Conservation (phyloP, 1,139 yeast genomes). For the Pichia cactophila region DNA sequence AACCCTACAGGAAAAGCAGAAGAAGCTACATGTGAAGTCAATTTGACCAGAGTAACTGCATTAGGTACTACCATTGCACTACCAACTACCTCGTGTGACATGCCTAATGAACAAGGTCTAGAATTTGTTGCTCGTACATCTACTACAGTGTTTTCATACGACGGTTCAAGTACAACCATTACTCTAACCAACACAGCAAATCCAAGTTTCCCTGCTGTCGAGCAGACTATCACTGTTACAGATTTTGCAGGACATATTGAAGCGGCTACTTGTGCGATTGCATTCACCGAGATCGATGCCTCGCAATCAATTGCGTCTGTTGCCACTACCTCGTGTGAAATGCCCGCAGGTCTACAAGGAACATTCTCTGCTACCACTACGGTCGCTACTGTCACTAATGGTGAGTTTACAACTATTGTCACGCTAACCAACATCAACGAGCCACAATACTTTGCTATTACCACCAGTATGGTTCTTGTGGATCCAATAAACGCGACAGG, state of each 20-base stretch:
- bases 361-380: not conserved
- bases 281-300: slow-evolving; percentile 3
- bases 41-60: too few relatives aligned
- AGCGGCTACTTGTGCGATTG: not conserved
- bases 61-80: too few relatives aligned
- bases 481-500: not conserved
- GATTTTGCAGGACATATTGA: not conserved
- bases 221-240: not conserved
- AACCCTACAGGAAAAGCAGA: not conserved
- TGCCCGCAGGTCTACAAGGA: not conserved
- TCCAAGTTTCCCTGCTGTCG: not conserved
- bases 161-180: too few relatives aligned
- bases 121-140: too few relatives aligned
- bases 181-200: not conserved
- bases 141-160: too few relatives aligned
- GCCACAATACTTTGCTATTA: not conserved
- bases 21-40: not conserved
- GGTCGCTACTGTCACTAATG: not conserved
- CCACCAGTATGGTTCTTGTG: not conserved
- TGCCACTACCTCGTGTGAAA: slow-evolving; percentile 7
- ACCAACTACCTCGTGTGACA: too few relatives aligned
- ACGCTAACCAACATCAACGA: not conserved
- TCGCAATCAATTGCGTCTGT: not conserved
- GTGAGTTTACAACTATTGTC: too few relatives aligned
- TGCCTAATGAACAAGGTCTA: too few relatives aligned